A percentile compares a stretch with the other conserved stretches of the same genome.
Evolutionary conservation across 1,284 basidiomycete genomes (phyloP).

Genomic region (Ceratobasidium sp.): DNA sequence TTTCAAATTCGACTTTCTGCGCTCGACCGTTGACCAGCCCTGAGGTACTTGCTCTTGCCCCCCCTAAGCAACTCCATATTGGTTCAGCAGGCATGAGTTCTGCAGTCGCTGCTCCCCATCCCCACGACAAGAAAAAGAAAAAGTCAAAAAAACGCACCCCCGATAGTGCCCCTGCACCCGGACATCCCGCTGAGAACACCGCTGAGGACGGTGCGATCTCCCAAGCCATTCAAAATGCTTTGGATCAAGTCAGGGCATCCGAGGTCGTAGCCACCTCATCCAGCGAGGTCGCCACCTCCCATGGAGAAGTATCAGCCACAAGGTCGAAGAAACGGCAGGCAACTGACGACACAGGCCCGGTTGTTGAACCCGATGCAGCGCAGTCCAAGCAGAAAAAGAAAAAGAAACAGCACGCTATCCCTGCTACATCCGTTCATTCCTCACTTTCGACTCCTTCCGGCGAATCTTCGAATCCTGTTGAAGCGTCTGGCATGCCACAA

Average conservation of each 20-base stretch:
- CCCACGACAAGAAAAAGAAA: constrained; percentile 6
- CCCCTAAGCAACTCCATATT: constrained; percentile 33
- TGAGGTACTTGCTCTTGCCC: constrained; percentile 20
- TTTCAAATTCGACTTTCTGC: constrained; percentile 23
- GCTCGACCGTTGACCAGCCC: constrained; percentile 22
- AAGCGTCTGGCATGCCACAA: not conserved
- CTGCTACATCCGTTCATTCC: not conserved
- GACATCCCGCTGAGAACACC: constrained; percentile 2
- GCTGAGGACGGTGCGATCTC: not conserved
- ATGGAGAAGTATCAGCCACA: not conserved
- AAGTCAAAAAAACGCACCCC: not conserved
- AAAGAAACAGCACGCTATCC: constrained; percentile 6
- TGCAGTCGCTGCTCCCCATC: not conserved
- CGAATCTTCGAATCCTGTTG: not conserved
- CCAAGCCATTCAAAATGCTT: constrained; percentile 36
- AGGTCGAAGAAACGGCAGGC: constrained; percentile 19
- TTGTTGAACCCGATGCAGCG: not conserved
- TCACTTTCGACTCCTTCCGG: not conserved
- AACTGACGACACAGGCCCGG: not conserved
- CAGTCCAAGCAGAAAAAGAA: constrained; percentile 15
- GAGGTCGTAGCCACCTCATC: constrained; percentile 27
- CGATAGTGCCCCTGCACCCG: not conserved
- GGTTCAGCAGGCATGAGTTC: constrained; percentile 7
- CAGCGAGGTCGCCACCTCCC: not conserved
- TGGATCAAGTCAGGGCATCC: constrained; percentile 17